Evolutionary conservation across 1,284 basidiomycete genomes (phyloP).

Genomic region (Cutaneotrichosporon sp.): DNA sequence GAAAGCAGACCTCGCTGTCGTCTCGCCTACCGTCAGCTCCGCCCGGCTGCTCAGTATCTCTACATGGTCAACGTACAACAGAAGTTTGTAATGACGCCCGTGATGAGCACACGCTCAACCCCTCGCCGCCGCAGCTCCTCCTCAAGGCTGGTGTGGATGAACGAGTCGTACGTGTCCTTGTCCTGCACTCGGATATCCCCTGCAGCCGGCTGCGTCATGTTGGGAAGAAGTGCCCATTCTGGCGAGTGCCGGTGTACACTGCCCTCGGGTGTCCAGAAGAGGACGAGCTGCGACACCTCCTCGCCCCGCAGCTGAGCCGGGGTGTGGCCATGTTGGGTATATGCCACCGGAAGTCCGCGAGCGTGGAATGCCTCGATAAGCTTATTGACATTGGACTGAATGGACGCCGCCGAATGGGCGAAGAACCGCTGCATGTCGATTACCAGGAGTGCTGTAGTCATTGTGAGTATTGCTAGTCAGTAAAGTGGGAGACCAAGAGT

Average conservation of each 20-base stretch:
- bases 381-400: background rate
- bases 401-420: background rate
- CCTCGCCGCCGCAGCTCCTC: background rate
- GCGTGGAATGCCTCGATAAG: conserved; percentile 4
- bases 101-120: background rate
- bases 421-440: conserved; percentile 9
- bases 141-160: conserved; percentile 6
- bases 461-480: too few species aligned
- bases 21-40: conserved; percentile 1
- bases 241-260: background rate
- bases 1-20: conserved; percentile 8
- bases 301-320: background rate
- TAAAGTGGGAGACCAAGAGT: too few species aligned
- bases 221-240: conserved; percentile 1
- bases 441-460: conserved; percentile 1
- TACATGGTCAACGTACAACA: background rate
- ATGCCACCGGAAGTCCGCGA: background rate
- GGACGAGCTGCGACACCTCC: conserved; percentile 3
- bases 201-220: background rate
- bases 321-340: conserved; percentile 10
- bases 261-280: background rate
- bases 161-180: conserved; percentile 11
- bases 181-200: conserved; percentile 1
- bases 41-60: too few species aligned
- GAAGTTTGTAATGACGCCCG: conserved; percentile 8